phyloP scores from a whole-genome alignment of 2,329 filamentous ascomycete genomes.

The Malbranchea cinnamomea region DNA sequence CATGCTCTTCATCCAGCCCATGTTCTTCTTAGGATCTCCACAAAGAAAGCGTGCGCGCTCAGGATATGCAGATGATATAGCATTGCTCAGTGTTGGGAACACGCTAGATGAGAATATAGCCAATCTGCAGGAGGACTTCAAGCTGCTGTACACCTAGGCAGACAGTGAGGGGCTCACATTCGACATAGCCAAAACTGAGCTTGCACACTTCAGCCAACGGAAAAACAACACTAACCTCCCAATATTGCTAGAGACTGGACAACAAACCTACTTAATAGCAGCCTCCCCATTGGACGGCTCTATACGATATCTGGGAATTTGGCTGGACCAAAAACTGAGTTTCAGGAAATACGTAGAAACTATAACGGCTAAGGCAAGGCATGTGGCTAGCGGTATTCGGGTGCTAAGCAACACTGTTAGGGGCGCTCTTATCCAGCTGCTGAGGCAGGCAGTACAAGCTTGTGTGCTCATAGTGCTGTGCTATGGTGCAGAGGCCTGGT shows the following conservation, averaged over 20 bases:
- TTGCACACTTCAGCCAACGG: constrained; percentile 1
- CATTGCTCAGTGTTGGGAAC: background rate
- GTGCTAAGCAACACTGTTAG: constrained; percentile 5
- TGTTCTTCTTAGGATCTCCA: background rate
- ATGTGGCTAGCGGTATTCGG: constrained; percentile 3
- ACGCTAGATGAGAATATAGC: constrained; percentile 1
- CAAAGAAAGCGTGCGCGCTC: background rate
- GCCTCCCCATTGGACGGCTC: constrained; percentile 1
- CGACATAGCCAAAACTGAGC: constrained; percentile 1
- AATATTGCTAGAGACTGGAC: background rate
- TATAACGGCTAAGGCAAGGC: constrained; percentile 9
- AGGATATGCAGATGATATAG: constrained; percentile 3
- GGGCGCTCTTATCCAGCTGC: background rate
- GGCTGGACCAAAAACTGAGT: constrained; percentile 9
- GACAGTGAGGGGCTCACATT: constrained; percentile 1
- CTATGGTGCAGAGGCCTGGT: constrained; percentile 8
- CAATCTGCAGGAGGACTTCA: constrained; percentile 1
- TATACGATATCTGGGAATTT: constrained; percentile 13
- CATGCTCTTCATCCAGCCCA: constrained; percentile 2
- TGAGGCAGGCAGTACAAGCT: constrained; percentile 2
- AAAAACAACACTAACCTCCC: background rate
- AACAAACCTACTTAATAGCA: background rate
- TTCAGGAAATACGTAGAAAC: constrained; percentile 10
- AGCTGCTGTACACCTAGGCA: background rate
- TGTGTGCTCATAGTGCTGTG: constrained; percentile 2